Conservation (phyloP, 75 land plant genomes). For the Sequoia sempervirens region DNA sequence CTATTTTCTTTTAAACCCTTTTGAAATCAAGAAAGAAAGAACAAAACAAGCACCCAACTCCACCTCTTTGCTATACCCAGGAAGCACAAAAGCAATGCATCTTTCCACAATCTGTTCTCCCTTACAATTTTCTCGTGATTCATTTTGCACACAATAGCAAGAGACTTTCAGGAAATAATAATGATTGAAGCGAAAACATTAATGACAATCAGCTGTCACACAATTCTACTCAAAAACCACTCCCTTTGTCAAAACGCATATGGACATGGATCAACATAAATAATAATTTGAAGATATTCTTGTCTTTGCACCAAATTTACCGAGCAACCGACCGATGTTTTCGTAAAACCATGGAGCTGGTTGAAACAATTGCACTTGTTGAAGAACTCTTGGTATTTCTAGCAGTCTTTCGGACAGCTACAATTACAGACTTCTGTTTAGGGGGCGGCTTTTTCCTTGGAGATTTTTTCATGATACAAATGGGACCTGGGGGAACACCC, state of each 20-base stretch:
- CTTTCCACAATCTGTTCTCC: not conserved
- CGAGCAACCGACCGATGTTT: not conserved
- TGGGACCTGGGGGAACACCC: slow-evolving; percentile 46
- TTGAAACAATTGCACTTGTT: not conserved
- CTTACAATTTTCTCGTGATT: not conserved
- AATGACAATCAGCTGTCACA: not conserved
- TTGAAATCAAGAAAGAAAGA: not conserved
- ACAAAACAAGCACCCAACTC: not conserved
- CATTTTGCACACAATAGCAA: not conserved
- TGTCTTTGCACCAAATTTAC: not conserved
- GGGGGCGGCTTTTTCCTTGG: slow-evolving; percentile 3
- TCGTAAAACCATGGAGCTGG: slow-evolving; percentile 11
- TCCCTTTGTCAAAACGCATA: not conserved
- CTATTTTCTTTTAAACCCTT: not conserved
- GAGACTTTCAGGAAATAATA: not conserved
- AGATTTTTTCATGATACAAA: slow-evolving; percentile 15
- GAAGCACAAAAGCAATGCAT: not conserved
- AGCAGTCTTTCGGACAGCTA: not conserved
- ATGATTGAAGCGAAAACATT: not conserved
- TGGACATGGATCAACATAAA: not conserved
- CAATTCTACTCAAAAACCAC: not conserved
- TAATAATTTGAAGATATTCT: not conserved
- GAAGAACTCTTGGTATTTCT: not conserved
- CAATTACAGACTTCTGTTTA: slow-evolving; percentile 1
- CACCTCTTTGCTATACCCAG: not conserved